Conservation (phyloP, 257 asterid genomes). For the Linderniella brevidens region DNA sequence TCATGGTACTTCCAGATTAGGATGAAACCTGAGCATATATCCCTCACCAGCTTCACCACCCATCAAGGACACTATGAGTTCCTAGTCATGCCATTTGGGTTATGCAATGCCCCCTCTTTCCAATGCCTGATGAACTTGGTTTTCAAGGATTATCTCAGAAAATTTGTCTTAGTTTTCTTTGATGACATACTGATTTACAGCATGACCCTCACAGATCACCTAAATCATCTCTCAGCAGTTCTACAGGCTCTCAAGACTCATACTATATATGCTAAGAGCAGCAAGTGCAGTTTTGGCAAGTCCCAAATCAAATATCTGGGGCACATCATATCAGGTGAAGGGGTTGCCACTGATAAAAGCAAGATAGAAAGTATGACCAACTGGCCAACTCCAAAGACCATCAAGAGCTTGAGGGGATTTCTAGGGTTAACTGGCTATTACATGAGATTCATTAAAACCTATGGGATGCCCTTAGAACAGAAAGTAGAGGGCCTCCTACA, state of each 20-base stretch:
- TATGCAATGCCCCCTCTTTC: background rate
- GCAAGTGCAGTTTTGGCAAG: background rate
- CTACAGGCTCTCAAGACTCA: background rate
- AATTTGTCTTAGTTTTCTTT: background rate
- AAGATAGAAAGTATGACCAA: background rate
- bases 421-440: background rate
- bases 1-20: constrained; percentile 5
- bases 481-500: background rate
- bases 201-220: background rate
- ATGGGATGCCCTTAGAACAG: background rate
- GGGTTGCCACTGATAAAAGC: background rate
- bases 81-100: background rate
- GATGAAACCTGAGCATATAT: background rate
- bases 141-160: background rate
- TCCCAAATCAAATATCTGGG: background rate
- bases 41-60: background rate
- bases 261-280: background rate
- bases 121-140: background rate
- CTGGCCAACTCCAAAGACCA: background rate
- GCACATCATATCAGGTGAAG: background rate
- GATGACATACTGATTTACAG: background rate
- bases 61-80: background rate
- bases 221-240: background rate
- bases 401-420: background rate
- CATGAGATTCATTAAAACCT: background rate